These are phyloP conservation scores for Quercus variabilis DNA, from an alignment of 306 rosid genomes.

Conservation along the genomic window DNA sequence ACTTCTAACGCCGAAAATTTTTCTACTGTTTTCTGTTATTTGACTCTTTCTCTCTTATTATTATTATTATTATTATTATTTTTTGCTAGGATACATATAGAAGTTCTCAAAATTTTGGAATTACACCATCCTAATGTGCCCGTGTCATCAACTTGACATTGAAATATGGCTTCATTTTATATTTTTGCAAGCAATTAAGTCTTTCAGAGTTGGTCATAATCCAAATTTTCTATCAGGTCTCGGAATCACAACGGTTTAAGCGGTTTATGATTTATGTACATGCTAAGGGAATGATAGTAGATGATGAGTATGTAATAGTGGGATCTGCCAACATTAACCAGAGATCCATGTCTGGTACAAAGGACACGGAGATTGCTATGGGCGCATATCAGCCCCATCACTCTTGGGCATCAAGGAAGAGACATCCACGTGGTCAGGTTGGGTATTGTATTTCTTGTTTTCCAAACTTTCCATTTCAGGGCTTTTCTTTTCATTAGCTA, in stretches of 20 bases:
- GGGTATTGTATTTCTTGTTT: constrained; percentile 16
- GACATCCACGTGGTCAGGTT: constrained; percentile 83
- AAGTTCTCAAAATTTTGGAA: not conserved
- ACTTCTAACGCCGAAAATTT: not conserved
- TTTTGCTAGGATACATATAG: not conserved
- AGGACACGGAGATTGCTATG: constrained; percentile 96
- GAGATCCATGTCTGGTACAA: constrained; percentile 92
- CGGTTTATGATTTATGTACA: constrained; percentile 96
- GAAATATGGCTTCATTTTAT: not conserved
- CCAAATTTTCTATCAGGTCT: constrained; percentile 38
- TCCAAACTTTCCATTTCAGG: not conserved
- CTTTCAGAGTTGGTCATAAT: constrained; percentile 13
- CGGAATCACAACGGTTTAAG: constrained; percentile 30
- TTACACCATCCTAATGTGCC: not conserved
- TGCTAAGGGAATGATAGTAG: constrained; percentile 91
- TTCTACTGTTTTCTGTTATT: not conserved
- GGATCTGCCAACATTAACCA: constrained; percentile 99
- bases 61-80: no score
- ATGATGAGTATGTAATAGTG: constrained; percentile 78
- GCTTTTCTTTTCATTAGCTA: not conserved
- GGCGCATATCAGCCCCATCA: constrained; percentile 93
- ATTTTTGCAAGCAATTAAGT: not conserved
- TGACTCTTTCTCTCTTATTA: no score
- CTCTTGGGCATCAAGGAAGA: constrained; percentile 57
- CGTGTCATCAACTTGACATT: not conserved